Evolutionary conservation across 2,329 filamentous ascomycete genomes (phyloP), one percentile per base, ranked within the genome.

Genomic region (Aspergillus sp.): DNA sequence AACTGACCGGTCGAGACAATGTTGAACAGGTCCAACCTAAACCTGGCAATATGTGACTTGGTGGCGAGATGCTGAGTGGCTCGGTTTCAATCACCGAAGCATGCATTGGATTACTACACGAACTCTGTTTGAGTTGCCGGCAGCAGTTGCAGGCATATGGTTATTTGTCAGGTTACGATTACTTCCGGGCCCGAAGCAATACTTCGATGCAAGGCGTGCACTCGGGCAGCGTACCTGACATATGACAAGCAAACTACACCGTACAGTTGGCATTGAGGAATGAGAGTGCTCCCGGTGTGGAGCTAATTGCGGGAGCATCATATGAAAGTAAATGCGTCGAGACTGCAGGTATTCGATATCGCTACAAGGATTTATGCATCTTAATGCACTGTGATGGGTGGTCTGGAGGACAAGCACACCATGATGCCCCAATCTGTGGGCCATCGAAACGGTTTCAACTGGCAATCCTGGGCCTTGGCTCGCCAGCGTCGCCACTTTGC

Each of bases 1-100:
- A 61, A 57, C 59, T 64, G 64, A 63, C 61, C 62, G 62, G 58
- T 65, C 61, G 48, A 61, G 37, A 53, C 39, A 46, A 45, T 55
- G 57, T 65, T 62, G 56, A 62, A 67, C 62, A 67, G 55, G 64
- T 54, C 44, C 22, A 42, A 34, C 45, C 17, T 5, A 41, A 49
- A 37, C 39, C 19, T 55, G 53, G 42, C 27, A 34, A 34, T 53
- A 48, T 47, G 49, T 57, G 42, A 30, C 20, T 47, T 48, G 9
- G 45, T 19, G 9, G 24, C 40, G 17, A 48, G 30, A 37, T 37
- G 15, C 34, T 37, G 34, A n/a, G 5, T 37, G 34, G 34, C 34
- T 37, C 34, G 15, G 34, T 37, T 37, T 17, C 45, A 34, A 8
- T 34, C 45, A 27, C 45, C 45, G 46, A 45, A 50, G 37, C 46